Percentiles rank a stretch among this genome's conserved stretches.
Conservation (phyloP, 1,284 basidiomycete species). For the Boletus nobilissimus region DNA sequence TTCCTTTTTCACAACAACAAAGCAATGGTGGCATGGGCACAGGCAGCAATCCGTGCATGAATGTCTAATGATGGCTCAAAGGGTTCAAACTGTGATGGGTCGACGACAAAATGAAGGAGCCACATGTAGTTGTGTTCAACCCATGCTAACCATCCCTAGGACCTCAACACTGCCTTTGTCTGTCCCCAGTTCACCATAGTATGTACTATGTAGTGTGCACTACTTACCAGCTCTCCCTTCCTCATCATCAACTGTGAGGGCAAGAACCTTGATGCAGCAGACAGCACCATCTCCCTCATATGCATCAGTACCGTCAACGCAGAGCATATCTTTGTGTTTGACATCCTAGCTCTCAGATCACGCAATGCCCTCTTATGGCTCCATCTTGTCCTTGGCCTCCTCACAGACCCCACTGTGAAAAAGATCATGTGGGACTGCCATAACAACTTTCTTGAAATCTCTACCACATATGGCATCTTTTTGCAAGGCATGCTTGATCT, state of each 20-base stretch:
- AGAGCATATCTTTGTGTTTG: constrained; percentile 54
- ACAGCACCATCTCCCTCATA: constrained; percentile 54
- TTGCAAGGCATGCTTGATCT: constrained; percentile 53
- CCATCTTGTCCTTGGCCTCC: constrained; percentile 41
- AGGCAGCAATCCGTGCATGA: too few species aligned
- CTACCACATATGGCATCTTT: constrained; percentile 41
- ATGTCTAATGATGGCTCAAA: too few species aligned
- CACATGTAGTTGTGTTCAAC: too few species aligned
- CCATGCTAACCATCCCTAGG: too few species aligned
- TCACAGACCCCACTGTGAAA: constrained; percentile 43
- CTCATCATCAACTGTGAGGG: constrained; percentile 53
- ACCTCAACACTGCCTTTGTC: too few species aligned
- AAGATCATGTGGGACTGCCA: constrained; percentile 61
- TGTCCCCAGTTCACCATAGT: too few species aligned
- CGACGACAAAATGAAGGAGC: too few species aligned
- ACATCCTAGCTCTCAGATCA: constrained; percentile 47
- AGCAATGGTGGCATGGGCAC: too few species aligned
- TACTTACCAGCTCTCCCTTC: constrained; percentile 41
- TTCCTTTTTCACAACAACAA: too few species aligned
- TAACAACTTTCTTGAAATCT: constrained; percentile 55
- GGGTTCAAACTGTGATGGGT: too few species aligned
- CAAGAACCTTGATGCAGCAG: constrained; percentile 49
- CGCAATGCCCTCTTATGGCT: constrained; percentile 35
- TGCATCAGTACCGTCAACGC: constrained; percentile 54
- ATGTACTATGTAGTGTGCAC: too few species aligned